Conservation (phyloP, 2,329 filamentous ascomycete genomes). For the Aspergillus neoniger region DNA sequence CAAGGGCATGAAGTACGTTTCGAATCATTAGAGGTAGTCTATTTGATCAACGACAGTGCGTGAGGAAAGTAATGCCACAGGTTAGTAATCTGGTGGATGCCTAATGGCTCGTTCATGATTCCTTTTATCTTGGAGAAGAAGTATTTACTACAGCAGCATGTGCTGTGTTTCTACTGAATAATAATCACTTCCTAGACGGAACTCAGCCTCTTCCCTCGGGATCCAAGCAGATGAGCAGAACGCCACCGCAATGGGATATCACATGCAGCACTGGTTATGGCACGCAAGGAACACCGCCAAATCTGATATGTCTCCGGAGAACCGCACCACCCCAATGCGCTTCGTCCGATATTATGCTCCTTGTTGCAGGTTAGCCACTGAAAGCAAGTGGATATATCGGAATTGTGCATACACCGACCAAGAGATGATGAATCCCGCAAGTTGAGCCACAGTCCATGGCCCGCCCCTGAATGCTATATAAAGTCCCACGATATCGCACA, state of each 20-base stretch:
- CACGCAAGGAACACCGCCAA: neutral
- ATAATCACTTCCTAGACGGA: too few relatives aligned
- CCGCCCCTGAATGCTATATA: neutral
- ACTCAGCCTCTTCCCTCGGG: too few relatives aligned
- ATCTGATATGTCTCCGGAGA: slow-evolving; percentile 5
- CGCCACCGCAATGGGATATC: neutral
- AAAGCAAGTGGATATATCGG: neutral
- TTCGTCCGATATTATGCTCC: neutral
- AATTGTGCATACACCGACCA: neutral
- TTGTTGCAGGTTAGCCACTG: neutral
- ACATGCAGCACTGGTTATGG: neutral
- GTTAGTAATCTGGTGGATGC: too few relatives aligned
- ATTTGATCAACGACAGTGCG: too few relatives aligned
- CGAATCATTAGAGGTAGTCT: too few relatives aligned
- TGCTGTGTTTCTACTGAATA: too few relatives aligned
- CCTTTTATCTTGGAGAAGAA: too few relatives aligned
- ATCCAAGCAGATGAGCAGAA: too few relatives aligned
- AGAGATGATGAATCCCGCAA: neutral
- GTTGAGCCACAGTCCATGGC: neutral
- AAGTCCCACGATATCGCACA: neutral
- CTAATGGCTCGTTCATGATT: too few relatives aligned
- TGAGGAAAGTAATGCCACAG: too few relatives aligned
- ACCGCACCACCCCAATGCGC: neutral
- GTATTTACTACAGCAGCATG: too few relatives aligned
- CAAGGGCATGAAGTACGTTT: too few relatives aligned